A percentile compares a stretch with the other conserved stretches of the same genome.
Evolutionary conservation across 768 basidiomycete genomes (phyloP).

Genomic region (Gloeostereum incarnatum): DNA sequence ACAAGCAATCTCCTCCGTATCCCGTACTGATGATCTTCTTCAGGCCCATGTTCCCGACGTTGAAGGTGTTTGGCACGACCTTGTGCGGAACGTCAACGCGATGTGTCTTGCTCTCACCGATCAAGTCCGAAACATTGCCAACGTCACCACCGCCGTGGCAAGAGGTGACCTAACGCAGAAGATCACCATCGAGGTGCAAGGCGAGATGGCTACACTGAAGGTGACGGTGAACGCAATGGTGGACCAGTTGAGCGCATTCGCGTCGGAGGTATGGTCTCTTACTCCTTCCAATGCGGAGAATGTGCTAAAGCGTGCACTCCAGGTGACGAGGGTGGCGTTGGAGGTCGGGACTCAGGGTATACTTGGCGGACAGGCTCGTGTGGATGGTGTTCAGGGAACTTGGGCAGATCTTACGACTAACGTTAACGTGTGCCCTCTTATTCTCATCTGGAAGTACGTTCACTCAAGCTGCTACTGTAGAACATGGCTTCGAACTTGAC

Average conservation of each 20-base stretch:
- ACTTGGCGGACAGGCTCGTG: slow-evolving; percentile 82
- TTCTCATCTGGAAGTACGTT: not conserved
- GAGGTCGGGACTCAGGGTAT: slow-evolving; percentile 90
- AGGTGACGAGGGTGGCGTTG: slow-evolving; percentile 67
- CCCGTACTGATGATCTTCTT: slow-evolving; percentile 95
- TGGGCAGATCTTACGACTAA: slow-evolving; percentile 88
- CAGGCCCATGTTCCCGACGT: slow-evolving; percentile 70
- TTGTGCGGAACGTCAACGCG: slow-evolving; percentile 68
- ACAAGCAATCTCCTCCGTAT: too few relatives aligned
- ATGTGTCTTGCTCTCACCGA: slow-evolving; percentile 63
- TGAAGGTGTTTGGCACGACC: slow-evolving; percentile 69
- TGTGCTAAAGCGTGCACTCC: slow-evolving; percentile 14
- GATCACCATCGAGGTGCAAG: slow-evolving; percentile 66
- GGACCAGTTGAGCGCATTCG: slow-evolving; percentile 79
- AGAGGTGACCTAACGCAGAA: slow-evolving; percentile 70
- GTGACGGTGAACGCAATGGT: slow-evolving; percentile 89
- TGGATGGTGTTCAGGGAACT: slow-evolving; percentile 85
- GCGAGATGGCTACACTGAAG: slow-evolving; percentile 58
- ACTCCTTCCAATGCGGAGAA: not conserved
- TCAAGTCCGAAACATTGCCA: slow-evolving; percentile 69
- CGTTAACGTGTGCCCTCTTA: slow-evolving; percentile 59
- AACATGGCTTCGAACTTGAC: slow-evolving; percentile 86
- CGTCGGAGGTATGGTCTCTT: slow-evolving; percentile 69
- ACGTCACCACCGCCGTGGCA: slow-evolving; percentile 74
- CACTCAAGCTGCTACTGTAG: slow-evolving; percentile 35